Evolutionary conservation across 2,329 filamentous ascomycete species (phyloP), one percentile per base, ranked within the genome.

Genomic region (Aspergillus neoniger): DNA sequence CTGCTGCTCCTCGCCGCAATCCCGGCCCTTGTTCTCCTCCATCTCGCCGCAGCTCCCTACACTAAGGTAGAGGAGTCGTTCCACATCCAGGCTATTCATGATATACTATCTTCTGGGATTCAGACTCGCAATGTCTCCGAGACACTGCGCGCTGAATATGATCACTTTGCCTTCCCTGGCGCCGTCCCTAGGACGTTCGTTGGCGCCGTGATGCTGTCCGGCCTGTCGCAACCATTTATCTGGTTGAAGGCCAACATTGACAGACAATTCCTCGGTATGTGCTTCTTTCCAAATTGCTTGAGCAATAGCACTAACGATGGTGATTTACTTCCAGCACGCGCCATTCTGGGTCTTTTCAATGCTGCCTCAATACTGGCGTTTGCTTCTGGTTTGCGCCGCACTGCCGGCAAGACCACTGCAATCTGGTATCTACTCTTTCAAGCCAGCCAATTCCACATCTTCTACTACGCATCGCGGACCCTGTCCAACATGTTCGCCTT

Each of bases 41-140:
- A 96, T 76, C 86, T 96, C 58, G 71, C 87, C 63, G 74, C 87
- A 23, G 87, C 93, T 10, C 95, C 95, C 0, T 94, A 96, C 80
- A 97, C 93, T 59, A 99, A 99, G 77, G 95, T 99, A 61, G 95
- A 99, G 76, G 95, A 99, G 77, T 98, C 94, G 0, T 98, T 99
- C 85, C 96, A 96, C 75, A 87, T 98, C 60, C 95, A 99, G 76
- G 95, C 95, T 5, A 85, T 88, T 3, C 95, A 98, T 76, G 95
- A 99, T 75, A 89, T 99, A 38, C 77, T 96, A 61, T 84, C 85
- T 39, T 92, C 95, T 74, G 92, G 92, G 23, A 86, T 91, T 1
- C 91, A 91, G 0, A 83, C 81, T 1, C 73, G 77, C 19, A 81
- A 88, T 67, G 74, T 84, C 15, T 72, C 79, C 55, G 74, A 81